These are phyloP conservation scores for Rhodotorula graminis DNA, from an alignment of 768 basidiomycete genomes.

Conservation along the genomic window DNA sequence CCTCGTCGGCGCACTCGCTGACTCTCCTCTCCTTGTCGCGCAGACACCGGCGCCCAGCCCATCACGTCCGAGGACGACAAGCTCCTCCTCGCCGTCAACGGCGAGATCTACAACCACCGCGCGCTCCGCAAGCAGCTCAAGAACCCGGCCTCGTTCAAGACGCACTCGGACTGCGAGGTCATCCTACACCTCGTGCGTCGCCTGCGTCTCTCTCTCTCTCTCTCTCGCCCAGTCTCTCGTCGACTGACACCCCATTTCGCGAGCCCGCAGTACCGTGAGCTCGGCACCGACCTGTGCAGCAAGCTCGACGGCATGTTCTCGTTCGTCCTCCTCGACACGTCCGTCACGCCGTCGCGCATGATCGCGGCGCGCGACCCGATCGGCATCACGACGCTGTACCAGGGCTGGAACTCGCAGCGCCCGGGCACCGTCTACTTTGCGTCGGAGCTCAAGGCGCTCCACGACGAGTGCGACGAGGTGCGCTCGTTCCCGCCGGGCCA, in stretches of 20 bases:
- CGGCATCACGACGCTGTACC: slow-evolving; percentile 97
- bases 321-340: slow-evolving; percentile 91
- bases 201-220: too few species aligned
- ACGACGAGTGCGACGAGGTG: slow-evolving; percentile 88
- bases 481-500: slow-evolving; percentile 96
- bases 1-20: background rate
- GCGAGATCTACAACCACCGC: slow-evolving; percentile 97
- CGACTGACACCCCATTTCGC: slow-evolving; percentile 2
- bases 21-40: background rate
- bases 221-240: too few species aligned
- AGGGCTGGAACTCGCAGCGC: slow-evolving; percentile 79
- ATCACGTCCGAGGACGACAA: slow-evolving; percentile 79
- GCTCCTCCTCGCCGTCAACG: slow-evolving; percentile 83
- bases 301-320: slow-evolving; percentile 98
- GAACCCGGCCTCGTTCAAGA: slow-evolving; percentile 73
- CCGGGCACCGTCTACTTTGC: slow-evolving; percentile 86
- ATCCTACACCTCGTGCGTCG: slow-evolving; percentile 77
- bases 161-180: slow-evolving; percentile 96
- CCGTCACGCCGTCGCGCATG: slow-evolving; percentile 77
- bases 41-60: slow-evolving; percentile 96
- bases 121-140: slow-evolving; percentile 66
- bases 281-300: slow-evolving; percentile 68
- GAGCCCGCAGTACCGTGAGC: slow-evolving; percentile 77
- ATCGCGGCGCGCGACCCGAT: slow-evolving; percentile 96
- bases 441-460: slow-evolving; percentile 87